Evolutionary conservation across 106 monocot species (phyloP).

Genomic region (Triglochin maritima): DNA sequence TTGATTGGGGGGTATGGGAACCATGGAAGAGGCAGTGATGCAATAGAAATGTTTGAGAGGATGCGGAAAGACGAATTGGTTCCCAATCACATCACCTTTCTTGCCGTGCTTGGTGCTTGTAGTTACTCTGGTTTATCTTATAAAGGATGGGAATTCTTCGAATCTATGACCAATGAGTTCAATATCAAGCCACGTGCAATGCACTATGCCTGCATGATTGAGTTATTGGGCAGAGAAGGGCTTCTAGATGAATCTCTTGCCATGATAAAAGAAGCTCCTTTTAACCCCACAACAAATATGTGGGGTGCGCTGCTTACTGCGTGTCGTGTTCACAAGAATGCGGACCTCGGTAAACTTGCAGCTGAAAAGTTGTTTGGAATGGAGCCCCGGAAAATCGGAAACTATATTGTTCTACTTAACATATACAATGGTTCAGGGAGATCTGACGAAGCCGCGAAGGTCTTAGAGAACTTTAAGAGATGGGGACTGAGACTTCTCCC

Average conservation of each 20-base stretch:
- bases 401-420: conserved; percentile 76
- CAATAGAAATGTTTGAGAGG: conserved; percentile 52
- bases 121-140: conserved; percentile 47
- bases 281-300: conserved; percentile 65
- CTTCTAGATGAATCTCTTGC: conserved; percentile 54
- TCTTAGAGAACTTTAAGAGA: conserved; percentile 41
- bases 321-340: conserved; percentile 67
- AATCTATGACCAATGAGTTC: conserved; percentile 39
- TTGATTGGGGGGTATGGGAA: conserved; percentile 75
- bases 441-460: conserved; percentile 39
- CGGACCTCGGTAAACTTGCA: conserved; percentile 63
- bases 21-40: conserved; percentile 56
- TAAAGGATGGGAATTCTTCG: conserved; percentile 64
- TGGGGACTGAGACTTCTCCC: conserved; percentile 45
- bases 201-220: conserved; percentile 91
- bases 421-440: conserved; percentile 47
- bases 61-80: conserved; percentile 47
- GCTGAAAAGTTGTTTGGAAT: conserved; percentile 69
- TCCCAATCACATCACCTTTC: conserved; percentile 80
- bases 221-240: conserved; percentile 74
- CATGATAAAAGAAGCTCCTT: conserved; percentile 63
- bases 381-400: conserved; percentile 71
- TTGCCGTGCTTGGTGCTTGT: conserved; percentile 71
- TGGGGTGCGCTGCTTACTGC: conserved; percentile 94
- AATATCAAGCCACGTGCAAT: conserved; percentile 53